A percentile compares a stretch with the other conserved stretches of the same genome.
Evolutionary conservation across 345 rosid species (phyloP).

Genomic region (Carallia pectinifolia): DNA sequence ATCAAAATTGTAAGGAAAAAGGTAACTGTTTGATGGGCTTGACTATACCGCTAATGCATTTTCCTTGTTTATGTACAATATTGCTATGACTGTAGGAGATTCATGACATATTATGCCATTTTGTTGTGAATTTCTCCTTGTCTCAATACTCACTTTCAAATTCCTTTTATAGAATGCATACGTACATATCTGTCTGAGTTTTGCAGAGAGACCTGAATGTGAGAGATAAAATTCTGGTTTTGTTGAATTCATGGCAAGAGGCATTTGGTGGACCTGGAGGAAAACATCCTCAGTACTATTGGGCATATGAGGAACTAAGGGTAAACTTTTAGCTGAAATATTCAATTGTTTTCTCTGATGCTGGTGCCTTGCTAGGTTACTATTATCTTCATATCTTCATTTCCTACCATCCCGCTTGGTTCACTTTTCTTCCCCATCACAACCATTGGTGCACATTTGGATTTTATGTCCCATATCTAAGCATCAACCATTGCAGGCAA

Average conservation of each 20-base stretch:
- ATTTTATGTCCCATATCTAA: no score
- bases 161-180: background rate
- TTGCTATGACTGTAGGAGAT: no score
- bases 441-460: no score
- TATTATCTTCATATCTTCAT: background rate
- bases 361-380: background rate
- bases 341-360: conserved; percentile 12
- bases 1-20: conserved; percentile 79
- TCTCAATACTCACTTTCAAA: background rate
- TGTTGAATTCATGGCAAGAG: conserved; percentile 94
- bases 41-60: no score
- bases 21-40: conserved; percentile 36
- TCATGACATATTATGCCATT: no score
- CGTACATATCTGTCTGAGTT: background rate
- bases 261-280: conserved; percentile 97
- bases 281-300: conserved; percentile 81
- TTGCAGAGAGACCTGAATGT: conserved; percentile 81
- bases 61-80: no score
- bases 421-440: no score
- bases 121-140: no score
- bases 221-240: conserved; percentile 72
- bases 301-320: conserved; percentile 86
- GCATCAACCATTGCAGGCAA: no score
- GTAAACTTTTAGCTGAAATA: conserved; percentile 34
- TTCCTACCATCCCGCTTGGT: no score